Conservation (phyloP, 176 grass and related monocot genomes). For the Dactylis glomerata region DNA sequence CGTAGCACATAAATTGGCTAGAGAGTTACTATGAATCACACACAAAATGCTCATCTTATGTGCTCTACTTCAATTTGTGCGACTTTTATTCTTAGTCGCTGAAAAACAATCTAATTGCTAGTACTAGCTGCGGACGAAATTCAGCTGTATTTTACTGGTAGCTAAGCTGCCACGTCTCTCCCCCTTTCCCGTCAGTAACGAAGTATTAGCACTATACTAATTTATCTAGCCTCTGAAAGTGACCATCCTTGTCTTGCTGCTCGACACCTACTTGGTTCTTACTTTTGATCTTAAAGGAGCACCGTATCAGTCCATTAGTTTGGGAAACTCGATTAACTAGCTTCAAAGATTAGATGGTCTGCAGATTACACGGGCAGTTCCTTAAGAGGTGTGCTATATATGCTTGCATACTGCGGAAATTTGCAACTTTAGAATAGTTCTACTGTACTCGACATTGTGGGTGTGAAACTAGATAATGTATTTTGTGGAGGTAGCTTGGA, state of each 20-base stretch:
- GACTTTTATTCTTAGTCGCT: not conserved
- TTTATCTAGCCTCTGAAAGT: not conserved
- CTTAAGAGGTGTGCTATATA: not conserved
- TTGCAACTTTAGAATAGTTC: not conserved
- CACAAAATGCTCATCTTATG: not conserved
- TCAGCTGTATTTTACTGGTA: not conserved
- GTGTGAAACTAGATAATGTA: slow-evolving; percentile 36
- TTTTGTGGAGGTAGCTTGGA: slow-evolving; percentile 38
- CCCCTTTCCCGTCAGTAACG: not conserved
- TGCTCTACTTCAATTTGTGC: not conserved
- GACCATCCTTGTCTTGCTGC: not conserved
- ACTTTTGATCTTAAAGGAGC: not conserved
- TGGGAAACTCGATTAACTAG: not conserved
- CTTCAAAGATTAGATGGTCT: not conserved
- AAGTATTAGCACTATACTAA: not conserved
- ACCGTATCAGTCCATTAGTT: not conserved
- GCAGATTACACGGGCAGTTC: not conserved
- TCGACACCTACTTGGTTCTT: not conserved
- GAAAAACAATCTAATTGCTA: not conserved
- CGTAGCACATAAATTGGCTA: slow-evolving; percentile 3
- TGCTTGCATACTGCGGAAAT: not conserved
- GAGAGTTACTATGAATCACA: slow-evolving; percentile 7
- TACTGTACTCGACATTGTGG: not conserved
- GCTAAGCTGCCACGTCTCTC: not conserved
- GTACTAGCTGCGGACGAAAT: not conserved